These are phyloP conservation scores for Cylindrodendrum hubeiense DNA, from an alignment of 2,329 filamentous ascomycete species.

Conservation along the genomic window DNA sequence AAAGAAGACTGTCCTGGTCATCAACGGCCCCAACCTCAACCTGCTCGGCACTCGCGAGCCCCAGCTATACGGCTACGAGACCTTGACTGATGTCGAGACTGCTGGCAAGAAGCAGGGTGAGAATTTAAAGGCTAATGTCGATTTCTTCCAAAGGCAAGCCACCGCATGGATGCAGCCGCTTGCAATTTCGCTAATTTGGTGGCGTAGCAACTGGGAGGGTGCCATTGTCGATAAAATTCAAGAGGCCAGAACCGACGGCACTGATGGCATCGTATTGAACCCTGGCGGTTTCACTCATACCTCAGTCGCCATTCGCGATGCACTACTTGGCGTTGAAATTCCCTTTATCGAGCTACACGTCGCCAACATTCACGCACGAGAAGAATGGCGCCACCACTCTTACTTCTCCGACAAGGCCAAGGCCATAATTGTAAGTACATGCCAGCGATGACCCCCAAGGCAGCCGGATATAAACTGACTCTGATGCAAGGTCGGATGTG, in stretches of 20 bases:
- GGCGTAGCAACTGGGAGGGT: conserved; percentile 16
- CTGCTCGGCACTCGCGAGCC: conserved; percentile 7
- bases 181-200: neutral
- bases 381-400: conserved; percentile 23
- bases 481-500: neutral
- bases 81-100: neutral
- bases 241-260: conserved; percentile 20
- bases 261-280: conserved; percentile 26
- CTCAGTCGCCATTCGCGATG: conserved; percentile 25
- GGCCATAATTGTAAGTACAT: conserved; percentile 1
- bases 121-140: neutral
- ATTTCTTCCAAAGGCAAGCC: neutral
- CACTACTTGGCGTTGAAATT: conserved; percentile 21
- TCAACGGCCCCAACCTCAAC: conserved; percentile 13
- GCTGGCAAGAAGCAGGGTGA: neutral
- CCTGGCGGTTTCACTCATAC: conserved; percentile 29
- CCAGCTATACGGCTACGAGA: conserved; percentile 1
- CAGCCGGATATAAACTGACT: neutral
- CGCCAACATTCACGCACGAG: conserved; percentile 25
- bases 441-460: no score
- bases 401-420: conserved; percentile 31
- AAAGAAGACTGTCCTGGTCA: conserved; percentile 3
- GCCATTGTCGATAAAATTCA: conserved; percentile 26
- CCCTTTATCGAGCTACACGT: conserved; percentile 31
- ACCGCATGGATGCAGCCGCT: neutral